Percentiles rank a stretch among this genome's conserved stretches.
Evolutionary conservation across 192 early-diverging fungal species (phyloP).

Genomic region (Coemansia sp.): DNA sequence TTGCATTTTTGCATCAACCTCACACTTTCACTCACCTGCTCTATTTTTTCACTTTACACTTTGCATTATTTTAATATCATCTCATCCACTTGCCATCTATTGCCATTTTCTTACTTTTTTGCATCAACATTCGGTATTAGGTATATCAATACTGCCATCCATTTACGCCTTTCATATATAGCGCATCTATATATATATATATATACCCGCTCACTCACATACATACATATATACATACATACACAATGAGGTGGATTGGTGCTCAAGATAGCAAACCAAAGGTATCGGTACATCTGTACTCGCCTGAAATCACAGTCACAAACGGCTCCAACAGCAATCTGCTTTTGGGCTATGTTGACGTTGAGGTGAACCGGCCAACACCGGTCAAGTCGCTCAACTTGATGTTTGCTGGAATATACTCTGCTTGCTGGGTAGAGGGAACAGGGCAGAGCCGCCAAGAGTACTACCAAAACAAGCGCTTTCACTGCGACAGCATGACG

Average conservation of each 20-base stretch:
- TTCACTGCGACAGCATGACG: slow-evolving; percentile 14
- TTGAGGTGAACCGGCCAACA: slow-evolving; percentile 11
- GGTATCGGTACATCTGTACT: slow-evolving; percentile 21
- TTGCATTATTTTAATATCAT: neutral
- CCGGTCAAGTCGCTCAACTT: slow-evolving; percentile 21
- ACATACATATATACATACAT: neutral
- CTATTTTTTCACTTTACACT: neutral
- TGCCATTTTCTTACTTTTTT: too few relatives aligned
- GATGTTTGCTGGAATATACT: slow-evolving; percentile 23
- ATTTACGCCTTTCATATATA: too few relatives aligned
- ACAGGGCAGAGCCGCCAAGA: slow-evolving; percentile 16
- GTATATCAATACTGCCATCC: too few relatives aligned
- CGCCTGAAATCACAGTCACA: slow-evolving; percentile 29
- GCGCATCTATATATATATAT: too few relatives aligned
- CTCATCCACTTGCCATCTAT: too few relatives aligned
- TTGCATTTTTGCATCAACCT: neutral
- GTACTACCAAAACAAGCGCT: slow-evolving; percentile 30
- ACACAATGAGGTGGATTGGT: slow-evolving; percentile 19
- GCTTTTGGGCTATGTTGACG: slow-evolving; percentile 20
- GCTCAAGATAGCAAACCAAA: slow-evolving; percentile 8
- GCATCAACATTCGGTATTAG: too few relatives aligned
- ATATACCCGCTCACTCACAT: too few relatives aligned
- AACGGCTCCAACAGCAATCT: slow-evolving; percentile 34
- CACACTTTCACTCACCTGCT: too few relatives aligned
- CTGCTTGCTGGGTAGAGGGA: slow-evolving; percentile 24